Base-by-base conservation (phyloP, 768 basidiomycete species). In the Termitomyces sp. region DNA sequence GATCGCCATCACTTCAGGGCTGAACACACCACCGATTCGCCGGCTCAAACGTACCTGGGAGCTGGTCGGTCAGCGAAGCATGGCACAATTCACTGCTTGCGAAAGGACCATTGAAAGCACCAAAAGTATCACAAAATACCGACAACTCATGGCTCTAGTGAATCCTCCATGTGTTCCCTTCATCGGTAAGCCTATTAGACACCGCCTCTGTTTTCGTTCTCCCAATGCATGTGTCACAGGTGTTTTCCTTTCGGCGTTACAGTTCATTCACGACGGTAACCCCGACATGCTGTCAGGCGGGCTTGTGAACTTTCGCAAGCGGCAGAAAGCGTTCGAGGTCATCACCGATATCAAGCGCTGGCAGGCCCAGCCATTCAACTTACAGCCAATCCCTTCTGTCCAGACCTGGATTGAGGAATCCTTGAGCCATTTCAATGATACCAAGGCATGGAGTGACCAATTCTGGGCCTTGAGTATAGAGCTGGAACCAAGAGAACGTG, bases 201-300 rank as follows among this genome's bases (percentile, higher is more conserved):
- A 44, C 53, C 22, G 9, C 28, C 13, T 32, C n/a, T 53, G 6
- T 36, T 24, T 49, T 12, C 20, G 20, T 36, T 60, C 11, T 64
- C 46, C 55, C 55, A 33, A 56, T 44, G 45, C 32, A 33, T 59
- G 22, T 66, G 51, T 56, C n/a, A 36, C 63, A 97, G 96, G 97
- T 69, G 91, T 98, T 58, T 98, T 96, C 78, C 84, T 99, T 28
- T 95, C 96, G 7, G 92, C 91, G 7, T 79, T 98, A 61, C 95
- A 94, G 15, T 97, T 98, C 75, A 96, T 96, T 71, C 94, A 97
- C 74, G 96, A 98, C 67, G 96, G 96, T 16, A 93, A 92, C 69
- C 88, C 90, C 54, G 93, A 98, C 77, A 85, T 81, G 66, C 79
- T 97, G 8, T 81, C 82, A n/a, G 90, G 86, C 9, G 83, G 84